Conservation (phyloP, 1,284 basidiomycete species). For the Phellopilus nigrolimitatus region DNA sequence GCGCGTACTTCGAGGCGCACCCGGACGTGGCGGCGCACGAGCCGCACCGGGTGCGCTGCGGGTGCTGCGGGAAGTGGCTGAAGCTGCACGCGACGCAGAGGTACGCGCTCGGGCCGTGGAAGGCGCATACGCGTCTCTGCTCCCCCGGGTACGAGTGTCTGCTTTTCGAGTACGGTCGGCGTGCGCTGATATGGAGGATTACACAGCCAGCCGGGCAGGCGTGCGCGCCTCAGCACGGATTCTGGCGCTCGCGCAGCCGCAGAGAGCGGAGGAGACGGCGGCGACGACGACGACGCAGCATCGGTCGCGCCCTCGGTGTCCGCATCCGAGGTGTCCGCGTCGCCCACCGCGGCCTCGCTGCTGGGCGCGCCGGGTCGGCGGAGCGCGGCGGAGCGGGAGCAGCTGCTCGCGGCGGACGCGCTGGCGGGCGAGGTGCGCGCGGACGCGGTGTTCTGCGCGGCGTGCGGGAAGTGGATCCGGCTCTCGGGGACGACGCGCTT, state of each 20-base stretch:
- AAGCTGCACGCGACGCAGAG: slow-evolving; percentile 16
- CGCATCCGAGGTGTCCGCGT: slow-evolving; percentile 7
- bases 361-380: neutral
- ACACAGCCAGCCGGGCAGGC: slow-evolving; percentile 1
- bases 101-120: slow-evolving; percentile 18
- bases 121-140: slow-evolving; percentile 15
- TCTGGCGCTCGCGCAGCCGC: neutral
- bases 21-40: slow-evolving; percentile 19
- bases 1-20: slow-evolving; percentile 19
- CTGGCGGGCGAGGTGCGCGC: slow-evolving; percentile 17
- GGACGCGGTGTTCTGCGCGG: slow-evolving; percentile 13
- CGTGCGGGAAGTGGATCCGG: slow-evolving; percentile 18
- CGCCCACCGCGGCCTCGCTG: neutral
- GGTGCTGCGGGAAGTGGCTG: slow-evolving; percentile 18
- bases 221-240: neutral
- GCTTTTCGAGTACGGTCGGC: too few relatives aligned
- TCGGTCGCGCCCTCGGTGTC: slow-evolving; percentile 16
- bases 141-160: slow-evolving; percentile 10
- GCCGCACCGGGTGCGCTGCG: slow-evolving; percentile 18
- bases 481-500: slow-evolving; percentile 8
- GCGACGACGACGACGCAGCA: slow-evolving; percentile 17
- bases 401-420: slow-evolving; percentile 13
- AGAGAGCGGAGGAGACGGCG: neutral
- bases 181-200: neutral
- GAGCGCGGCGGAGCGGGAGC: slow-evolving; percentile 8